Evolutionary conservation across 179 eudicot genomes (phyloP).

Genomic region (Corrigiola litoralis): DNA sequence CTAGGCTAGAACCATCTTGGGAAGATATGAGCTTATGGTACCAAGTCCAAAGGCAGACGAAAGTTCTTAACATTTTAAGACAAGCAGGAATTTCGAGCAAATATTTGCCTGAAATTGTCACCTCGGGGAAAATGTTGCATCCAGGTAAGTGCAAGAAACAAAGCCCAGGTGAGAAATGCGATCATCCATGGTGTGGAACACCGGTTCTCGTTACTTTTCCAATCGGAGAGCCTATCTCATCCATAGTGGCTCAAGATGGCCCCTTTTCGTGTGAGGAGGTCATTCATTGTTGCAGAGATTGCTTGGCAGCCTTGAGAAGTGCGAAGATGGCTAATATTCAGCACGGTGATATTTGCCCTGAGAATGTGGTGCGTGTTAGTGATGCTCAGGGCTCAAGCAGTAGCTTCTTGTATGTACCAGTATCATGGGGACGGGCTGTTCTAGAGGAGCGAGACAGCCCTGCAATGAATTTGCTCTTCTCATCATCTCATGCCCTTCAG

Average conservation of each 20-base stretch:
- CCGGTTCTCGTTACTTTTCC: slow-evolving; percentile 71
- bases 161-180: slow-evolving; percentile 60
- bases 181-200: slow-evolving; percentile 79
- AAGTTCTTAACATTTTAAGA: slow-evolving; percentile 62
- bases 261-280: slow-evolving; percentile 66
- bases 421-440: slow-evolving; percentile 87
- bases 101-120: slow-evolving; percentile 59
- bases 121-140: slow-evolving; percentile 72
- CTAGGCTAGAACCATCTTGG: slow-evolving; percentile 78
- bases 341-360: slow-evolving; percentile 85
- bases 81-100: slow-evolving; percentile 61
- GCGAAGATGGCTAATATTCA: slow-evolving; percentile 59
- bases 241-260: slow-evolving; percentile 43
- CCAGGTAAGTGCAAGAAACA: slow-evolving; percentile 57
- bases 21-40: slow-evolving; percentile 96
- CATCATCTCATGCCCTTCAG: slow-evolving; percentile 77
- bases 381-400: slow-evolving; percentile 30
- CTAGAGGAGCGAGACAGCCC: slow-evolving; percentile 87
- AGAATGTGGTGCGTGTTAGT: slow-evolving; percentile 53
- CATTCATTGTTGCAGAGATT: slow-evolving; percentile 71
- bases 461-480: slow-evolving; percentile 65
- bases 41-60: slow-evolving; percentile 90
- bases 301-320: slow-evolving; percentile 64
- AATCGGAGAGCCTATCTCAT: slow-evolving; percentile 61
- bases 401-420: slow-evolving; percentile 40